A percentile compares a stretch with the other conserved stretches of the same genome.
Conservation (phyloP, 345 rosid genomes). For the Tarenaya hassleriana region DNA sequence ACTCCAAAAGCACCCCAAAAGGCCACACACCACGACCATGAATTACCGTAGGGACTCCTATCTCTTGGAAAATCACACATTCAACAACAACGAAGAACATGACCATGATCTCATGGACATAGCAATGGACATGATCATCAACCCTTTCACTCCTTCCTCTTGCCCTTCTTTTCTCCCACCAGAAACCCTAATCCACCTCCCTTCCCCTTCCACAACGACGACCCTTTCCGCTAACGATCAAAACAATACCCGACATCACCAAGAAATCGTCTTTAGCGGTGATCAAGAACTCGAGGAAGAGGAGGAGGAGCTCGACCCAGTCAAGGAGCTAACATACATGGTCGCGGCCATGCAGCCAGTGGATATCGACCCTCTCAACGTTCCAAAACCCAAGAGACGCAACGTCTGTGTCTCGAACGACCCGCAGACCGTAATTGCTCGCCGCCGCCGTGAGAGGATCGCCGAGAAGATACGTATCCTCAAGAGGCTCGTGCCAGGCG, state of each 20-base stretch:
- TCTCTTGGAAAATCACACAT: too few species aligned
- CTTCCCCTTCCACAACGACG: constrained; percentile 21
- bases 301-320: constrained; percentile 74
- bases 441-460: constrained; percentile 79
- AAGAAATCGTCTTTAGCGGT: constrained; percentile 9
- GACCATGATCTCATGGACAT: too few species aligned
- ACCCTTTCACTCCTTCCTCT: constrained; percentile 28
- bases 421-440: constrained; percentile 93
- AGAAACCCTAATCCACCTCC: constrained; percentile 23
- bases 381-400: constrained; percentile 73
- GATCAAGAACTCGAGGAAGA: constrained; percentile 39
- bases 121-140: neutral
- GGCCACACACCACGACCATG: too few species aligned
- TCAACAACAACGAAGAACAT: too few species aligned
- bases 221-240: constrained; percentile 13
- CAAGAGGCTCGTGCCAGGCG: constrained; percentile 90
- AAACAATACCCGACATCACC: too few species aligned
- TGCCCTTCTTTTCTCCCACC: constrained; percentile 25
- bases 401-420: constrained; percentile 86
- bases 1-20: too few species aligned
- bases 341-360: constrained; percentile 89
- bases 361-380: constrained; percentile 74
- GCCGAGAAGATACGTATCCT: constrained; percentile 89
- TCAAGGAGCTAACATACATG: constrained; percentile 87
- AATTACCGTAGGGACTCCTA: too few species aligned